These are phyloP conservation scores for Colletotrichum musicola DNA, from an alignment of 2,329 filamentous ascomycete genomes.

Conservation along the genomic window DNA sequence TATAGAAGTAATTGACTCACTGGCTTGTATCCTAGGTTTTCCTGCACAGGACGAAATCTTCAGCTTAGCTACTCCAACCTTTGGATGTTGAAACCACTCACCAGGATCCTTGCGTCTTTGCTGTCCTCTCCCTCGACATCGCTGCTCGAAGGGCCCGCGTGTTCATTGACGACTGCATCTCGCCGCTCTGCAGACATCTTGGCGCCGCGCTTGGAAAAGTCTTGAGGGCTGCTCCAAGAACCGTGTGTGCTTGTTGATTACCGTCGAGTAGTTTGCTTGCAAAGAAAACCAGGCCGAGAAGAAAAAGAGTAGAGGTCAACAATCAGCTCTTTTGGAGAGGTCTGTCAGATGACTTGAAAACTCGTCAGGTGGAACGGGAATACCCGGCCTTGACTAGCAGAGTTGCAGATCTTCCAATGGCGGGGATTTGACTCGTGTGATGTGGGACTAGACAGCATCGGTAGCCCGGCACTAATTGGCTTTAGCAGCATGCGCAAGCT, in stretches of 20 bases:
- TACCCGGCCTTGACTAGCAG: conserved; percentile 11
- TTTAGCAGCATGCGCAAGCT: too few relatives aligned
- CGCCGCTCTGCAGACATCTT: conserved; percentile 11
- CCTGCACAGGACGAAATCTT: background rate
- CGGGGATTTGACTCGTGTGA: conserved; percentile 13
- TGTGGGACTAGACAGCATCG: conserved; percentile 24
- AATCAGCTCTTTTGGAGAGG: too few relatives aligned
- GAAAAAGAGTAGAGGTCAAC: too few relatives aligned
- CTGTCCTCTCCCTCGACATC: background rate
- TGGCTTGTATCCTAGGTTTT: conserved; percentile 34
- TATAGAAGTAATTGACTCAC: background rate
- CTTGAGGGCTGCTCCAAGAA: background rate
- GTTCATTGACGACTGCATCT: conserved; percentile 1
- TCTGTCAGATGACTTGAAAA: conserved; percentile 18
- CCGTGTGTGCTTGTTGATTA: background rate
- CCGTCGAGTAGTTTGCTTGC: too few relatives aligned
- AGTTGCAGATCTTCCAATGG: conserved; percentile 8
- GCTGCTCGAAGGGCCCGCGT: conserved; percentile 1
- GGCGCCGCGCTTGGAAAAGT: background rate
- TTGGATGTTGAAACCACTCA: background rate
- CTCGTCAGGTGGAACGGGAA: conserved; percentile 13
- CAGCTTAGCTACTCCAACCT: too few relatives aligned
- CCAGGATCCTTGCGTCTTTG: conserved; percentile 9
- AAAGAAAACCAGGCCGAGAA: too few relatives aligned
- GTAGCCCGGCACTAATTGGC: background rate